Conservation (phyloP, 2,329 filamentous ascomycete genomes). For the Sporothrix variecibatus region DNA sequence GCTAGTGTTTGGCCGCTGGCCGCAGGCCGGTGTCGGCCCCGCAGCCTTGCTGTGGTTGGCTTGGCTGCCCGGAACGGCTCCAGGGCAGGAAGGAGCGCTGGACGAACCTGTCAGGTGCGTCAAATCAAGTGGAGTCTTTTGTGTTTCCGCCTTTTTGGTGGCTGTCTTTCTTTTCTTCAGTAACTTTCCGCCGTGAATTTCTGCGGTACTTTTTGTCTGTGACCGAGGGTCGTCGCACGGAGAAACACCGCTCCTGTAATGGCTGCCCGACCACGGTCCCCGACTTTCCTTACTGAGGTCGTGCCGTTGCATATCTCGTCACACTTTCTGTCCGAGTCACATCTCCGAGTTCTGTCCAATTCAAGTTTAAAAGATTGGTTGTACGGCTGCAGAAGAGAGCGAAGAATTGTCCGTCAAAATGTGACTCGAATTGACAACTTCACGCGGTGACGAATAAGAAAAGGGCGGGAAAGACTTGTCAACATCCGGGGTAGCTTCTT, state of each 20-base stretch:
- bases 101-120: background rate
- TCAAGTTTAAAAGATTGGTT: background rate
- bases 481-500: background rate
- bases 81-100: slow-evolving; percentile 10
- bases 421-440: background rate
- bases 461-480: background rate
- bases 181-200: background rate
- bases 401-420: background rate
- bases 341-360: background rate
- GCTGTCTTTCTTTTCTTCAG: background rate
- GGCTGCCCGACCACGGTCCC: background rate
- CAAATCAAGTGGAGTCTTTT: background rate
- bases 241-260: background rate
- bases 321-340: background rate
- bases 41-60: slow-evolving; percentile 14
- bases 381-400: background rate
- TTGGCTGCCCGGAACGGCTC: slow-evolving; percentile 20
- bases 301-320: background rate
- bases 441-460: background rate
- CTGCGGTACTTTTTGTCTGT: background rate
- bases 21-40: slow-evolving; percentile 23
- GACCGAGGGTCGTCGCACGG: background rate
- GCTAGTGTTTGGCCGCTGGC: slow-evolving; percentile 4
- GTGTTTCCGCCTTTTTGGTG: background rate
- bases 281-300: background rate